phyloP scores from a whole-genome alignment of 2,329 filamentous ascomycete species.

The Didymellaceae sp. region DNA sequence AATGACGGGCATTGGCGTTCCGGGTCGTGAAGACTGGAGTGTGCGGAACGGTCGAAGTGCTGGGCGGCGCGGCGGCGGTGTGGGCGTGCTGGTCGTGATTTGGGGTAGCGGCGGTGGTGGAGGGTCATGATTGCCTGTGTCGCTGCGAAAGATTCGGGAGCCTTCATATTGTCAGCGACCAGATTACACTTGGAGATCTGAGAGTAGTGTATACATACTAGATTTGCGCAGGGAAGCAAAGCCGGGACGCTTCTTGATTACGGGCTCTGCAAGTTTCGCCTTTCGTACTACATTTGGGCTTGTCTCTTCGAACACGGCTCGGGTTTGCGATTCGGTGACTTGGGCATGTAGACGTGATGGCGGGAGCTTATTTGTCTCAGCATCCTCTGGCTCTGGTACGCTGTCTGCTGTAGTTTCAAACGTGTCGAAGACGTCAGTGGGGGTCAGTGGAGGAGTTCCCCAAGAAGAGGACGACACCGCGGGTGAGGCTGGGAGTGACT shows the following conservation, averaged over 20 bases:
- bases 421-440: not conserved
- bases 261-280: not conserved
- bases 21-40: constrained; percentile 5
- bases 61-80: not conserved
- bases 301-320: not conserved
- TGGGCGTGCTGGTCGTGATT: too few relatives aligned
- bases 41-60: constrained; percentile 1
- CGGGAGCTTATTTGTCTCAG: constrained; percentile 1
- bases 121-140: not conserved
- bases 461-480: not conserved
- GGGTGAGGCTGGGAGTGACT: not conserved
- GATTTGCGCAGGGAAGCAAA: constrained; percentile 22
- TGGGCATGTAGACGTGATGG: not conserved
- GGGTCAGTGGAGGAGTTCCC: not conserved
- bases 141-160: constrained; percentile 23
- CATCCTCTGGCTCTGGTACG: too few relatives aligned
- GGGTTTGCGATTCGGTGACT: not conserved
- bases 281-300: not conserved
- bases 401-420: not conserved
- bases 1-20: constrained; percentile 14
- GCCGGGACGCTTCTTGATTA: constrained; percentile 20
- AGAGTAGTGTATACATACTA: constrained; percentile 11
- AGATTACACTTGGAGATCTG: too few relatives aligned
- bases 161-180: constrained; percentile 12
- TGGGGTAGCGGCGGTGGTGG: too few relatives aligned